Percentiles rank a stretch among this genome's conserved stretches.
phyloP scores from a whole-genome alignment of 2,329 filamentous ascomycete species.

The Hypoxylon sp. region DNA sequence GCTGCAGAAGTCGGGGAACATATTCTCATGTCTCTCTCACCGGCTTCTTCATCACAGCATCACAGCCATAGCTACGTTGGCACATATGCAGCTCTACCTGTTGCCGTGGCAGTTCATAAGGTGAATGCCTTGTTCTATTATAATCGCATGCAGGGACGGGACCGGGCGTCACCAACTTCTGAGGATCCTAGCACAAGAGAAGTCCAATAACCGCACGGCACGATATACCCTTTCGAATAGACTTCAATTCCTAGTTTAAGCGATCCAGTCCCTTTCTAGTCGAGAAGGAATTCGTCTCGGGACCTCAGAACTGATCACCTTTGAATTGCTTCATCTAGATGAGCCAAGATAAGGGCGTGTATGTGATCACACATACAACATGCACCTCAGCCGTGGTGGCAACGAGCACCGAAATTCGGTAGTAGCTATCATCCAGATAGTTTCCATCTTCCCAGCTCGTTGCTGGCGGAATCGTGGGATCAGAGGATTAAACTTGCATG shows the following conservation, averaged over 20 bases:
- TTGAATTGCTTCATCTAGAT: slow-evolving; percentile 19
- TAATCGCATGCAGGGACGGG: slow-evolving; percentile 22
- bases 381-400: slow-evolving; percentile 18
- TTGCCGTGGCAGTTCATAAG: slow-evolving; percentile 35
- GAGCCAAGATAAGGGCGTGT: slow-evolving; percentile 12
- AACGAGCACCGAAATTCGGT: slow-evolving; percentile 18
- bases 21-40: slow-evolving; percentile 20
- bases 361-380: slow-evolving; percentile 15
- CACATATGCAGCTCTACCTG: slow-evolving; percentile 39
- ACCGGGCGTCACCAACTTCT: slow-evolving; percentile 10
- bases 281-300: slow-evolving; percentile 12
- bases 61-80: slow-evolving; percentile 11
- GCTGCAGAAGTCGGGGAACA: slow-evolving; percentile 26
- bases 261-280: slow-evolving; percentile 14
- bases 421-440: slow-evolving; percentile 8
- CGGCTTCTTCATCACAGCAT: slow-evolving; percentile 24
- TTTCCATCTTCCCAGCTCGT: slow-evolving; percentile 4
- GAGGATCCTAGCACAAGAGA: slow-evolving; percentile 20
- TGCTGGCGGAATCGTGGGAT: slow-evolving; percentile 26
- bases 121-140: slow-evolving; percentile 10
- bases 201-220: slow-evolving; percentile 1
- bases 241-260: slow-evolving; percentile 4
- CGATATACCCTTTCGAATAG: background rate
- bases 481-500: slow-evolving; percentile 22
- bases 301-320: slow-evolving; percentile 21